phyloP scores from a whole-genome alignment of 2,329 filamentous ascomycete species.

The Clarireedia sp. region DNA sequence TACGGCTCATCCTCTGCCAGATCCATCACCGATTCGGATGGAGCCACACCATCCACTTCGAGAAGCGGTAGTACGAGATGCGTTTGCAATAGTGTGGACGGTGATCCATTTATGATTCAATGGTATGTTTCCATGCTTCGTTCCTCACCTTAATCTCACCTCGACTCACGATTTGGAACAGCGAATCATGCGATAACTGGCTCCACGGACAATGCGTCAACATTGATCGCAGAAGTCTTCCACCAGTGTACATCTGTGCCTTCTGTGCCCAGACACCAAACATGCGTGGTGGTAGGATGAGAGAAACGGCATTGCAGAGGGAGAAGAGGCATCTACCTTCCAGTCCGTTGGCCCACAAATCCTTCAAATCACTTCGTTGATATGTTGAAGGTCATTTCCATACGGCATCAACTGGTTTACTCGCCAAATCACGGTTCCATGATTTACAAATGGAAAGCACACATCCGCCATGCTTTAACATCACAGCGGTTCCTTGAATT shows the following conservation, averaged over 20 bases:
- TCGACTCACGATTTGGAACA: slow-evolving; percentile 32
- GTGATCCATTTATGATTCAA: slow-evolving; percentile 51
- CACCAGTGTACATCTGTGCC: slow-evolving; percentile 54
- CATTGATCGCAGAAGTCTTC: slow-evolving; percentile 46
- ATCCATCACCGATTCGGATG: slow-evolving; percentile 41
- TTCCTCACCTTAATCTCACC: background rate
- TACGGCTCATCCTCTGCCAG: slow-evolving; percentile 38
- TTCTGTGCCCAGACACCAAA: slow-evolving; percentile 55
- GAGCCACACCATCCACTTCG: slow-evolving; percentile 37
- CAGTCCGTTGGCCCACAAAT: slow-evolving; percentile 37
- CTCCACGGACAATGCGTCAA: slow-evolving; percentile 57
- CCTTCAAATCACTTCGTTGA: slow-evolving; percentile 37
- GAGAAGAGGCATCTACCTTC: slow-evolving; percentile 20
- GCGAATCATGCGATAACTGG: slow-evolving; percentile 56
- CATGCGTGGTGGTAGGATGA: slow-evolving; percentile 40
- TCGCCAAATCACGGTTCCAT: too few species aligned
- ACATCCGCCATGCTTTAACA: too few species aligned
- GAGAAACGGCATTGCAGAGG: slow-evolving; percentile 28
- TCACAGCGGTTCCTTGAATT: too few species aligned
- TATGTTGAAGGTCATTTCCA: background rate
- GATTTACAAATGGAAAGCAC: too few species aligned
- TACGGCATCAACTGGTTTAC: too few species aligned
- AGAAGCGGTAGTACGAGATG: slow-evolving; percentile 41
- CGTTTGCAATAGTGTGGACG: slow-evolving; percentile 41
- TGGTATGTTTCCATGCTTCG: slow-evolving; percentile 40